phyloP scores from a whole-genome alignment of 140 eudicot species.

The Flaveria floridana region DNA sequence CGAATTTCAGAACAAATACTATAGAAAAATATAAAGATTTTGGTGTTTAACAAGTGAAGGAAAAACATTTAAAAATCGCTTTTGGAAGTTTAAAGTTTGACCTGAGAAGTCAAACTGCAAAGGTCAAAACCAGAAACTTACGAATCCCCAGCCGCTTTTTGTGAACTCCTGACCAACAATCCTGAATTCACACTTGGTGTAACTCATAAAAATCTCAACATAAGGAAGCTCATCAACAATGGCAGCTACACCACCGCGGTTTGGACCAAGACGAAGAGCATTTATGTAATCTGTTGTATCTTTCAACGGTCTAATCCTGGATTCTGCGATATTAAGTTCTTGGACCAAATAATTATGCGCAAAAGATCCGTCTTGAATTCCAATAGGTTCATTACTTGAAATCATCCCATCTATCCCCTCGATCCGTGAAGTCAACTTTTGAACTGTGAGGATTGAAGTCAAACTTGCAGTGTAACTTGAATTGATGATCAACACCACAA shows the following conservation, averaged over 20 bases:
- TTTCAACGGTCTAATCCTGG: slow-evolving; percentile 63
- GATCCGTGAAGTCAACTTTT: slow-evolving; percentile 65
- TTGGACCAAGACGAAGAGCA: slow-evolving; percentile 71
- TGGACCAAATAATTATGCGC: slow-evolving; percentile 64
- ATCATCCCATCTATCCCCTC: slow-evolving; percentile 79
- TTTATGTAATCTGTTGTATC: slow-evolving; percentile 48
- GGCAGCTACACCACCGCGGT: slow-evolving; percentile 85
- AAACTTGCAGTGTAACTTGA: slow-evolving; percentile 99
- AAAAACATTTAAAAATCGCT: not conserved
- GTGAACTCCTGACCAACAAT: slow-evolving; percentile 90
- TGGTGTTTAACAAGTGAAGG: not conserved
- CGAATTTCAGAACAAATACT: too few relatives aligned
- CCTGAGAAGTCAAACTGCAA: not conserved
- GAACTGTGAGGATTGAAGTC: slow-evolving; percentile 95
- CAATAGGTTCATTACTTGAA: slow-evolving; percentile 71
- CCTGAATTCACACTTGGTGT: slow-evolving; percentile 54
- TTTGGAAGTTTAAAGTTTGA: slow-evolving; percentile 1
- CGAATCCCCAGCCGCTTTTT: slow-evolving; percentile 98
- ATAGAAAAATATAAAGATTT: not conserved
- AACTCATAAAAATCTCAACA: slow-evolving; percentile 64
- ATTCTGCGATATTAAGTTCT: slow-evolving; percentile 63
- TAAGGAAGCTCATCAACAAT: slow-evolving; percentile 94
- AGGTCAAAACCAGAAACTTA: slow-evolving; percentile 44
- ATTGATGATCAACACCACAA: slow-evolving; percentile 74
- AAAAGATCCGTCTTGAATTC: slow-evolving; percentile 93